These are phyloP conservation scores for Apophysomyces ossiformis DNA, from an alignment of 371 early-diverging fungal species.

Conservation along the genomic window DNA sequence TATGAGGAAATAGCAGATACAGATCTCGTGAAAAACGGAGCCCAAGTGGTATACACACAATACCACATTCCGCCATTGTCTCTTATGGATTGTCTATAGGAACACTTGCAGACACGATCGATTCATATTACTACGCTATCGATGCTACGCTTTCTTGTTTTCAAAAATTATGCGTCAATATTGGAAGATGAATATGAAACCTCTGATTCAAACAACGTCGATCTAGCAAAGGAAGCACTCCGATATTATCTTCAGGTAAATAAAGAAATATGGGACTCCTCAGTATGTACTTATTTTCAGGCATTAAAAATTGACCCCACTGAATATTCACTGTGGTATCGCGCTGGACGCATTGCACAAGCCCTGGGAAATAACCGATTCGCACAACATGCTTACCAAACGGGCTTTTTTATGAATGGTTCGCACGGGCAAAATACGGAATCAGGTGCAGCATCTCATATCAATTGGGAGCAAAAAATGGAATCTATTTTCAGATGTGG, in stretches of 20 bases:
- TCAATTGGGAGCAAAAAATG: constrained; percentile 9
- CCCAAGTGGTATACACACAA: constrained; percentile 31
- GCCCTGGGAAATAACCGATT: constrained; percentile 41
- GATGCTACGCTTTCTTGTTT: constrained; percentile 58
- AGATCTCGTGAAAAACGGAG: constrained; percentile 46
- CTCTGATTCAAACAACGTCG: constrained; percentile 17
- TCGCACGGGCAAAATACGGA: constrained; percentile 13
- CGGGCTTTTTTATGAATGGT: constrained; percentile 37
- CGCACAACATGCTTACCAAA: constrained; percentile 57
- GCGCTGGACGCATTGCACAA: constrained; percentile 52
- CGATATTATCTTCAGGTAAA: constrained; percentile 58
- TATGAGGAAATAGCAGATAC: constrained; percentile 52
- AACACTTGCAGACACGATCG: constrained; percentile 18
- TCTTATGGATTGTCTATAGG: constrained; percentile 2
- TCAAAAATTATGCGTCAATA: constrained; percentile 64
- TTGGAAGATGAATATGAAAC: constrained; percentile 47
- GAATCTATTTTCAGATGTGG: constrained; percentile 16
- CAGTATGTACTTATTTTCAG: constrained; percentile 22
- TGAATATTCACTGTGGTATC: constrained; percentile 61
- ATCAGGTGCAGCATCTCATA: neutral
- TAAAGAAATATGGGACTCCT: neutral
- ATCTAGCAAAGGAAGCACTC: constrained; percentile 43
- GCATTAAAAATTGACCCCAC: constrained; percentile 61
- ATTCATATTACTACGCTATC: constrained; percentile 35
- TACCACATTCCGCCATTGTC: neutral